Conservation (phyloP, 768 basidiomycete species). For the Phanerochaete carnosa region DNA sequence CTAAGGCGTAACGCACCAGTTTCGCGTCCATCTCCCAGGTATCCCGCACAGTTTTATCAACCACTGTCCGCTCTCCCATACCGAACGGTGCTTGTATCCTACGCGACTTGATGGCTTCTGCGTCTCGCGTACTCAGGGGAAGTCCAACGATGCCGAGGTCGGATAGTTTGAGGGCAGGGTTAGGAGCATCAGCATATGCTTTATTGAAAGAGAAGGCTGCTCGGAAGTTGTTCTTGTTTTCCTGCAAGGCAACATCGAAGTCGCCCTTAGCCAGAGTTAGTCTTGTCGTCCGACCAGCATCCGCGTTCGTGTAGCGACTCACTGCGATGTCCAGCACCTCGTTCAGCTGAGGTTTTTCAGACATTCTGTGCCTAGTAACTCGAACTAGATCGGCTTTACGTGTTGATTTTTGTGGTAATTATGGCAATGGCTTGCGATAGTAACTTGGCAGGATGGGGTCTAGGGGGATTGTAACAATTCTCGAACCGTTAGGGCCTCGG, state of each 20-base stretch:
- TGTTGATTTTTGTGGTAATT: too few species aligned
- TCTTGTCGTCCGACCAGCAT: too few species aligned
- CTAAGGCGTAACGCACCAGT: conserved; percentile 11
- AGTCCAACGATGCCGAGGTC: conserved; percentile 41
- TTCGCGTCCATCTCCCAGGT: conserved; percentile 49
- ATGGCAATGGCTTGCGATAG: too few species aligned
- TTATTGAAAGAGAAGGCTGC: conserved; percentile 23
- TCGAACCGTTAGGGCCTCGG: too few species aligned
- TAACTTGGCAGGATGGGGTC: too few species aligned
- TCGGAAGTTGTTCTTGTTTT: background rate
- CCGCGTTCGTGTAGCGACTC: too few species aligned
- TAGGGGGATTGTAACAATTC: too few species aligned
- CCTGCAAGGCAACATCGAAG: background rate
- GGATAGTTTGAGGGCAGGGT: conserved; percentile 37
- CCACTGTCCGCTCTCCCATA: conserved; percentile 38
- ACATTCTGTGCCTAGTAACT: too few species aligned
- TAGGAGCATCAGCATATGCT: conserved; percentile 31
- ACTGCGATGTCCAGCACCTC: too few species aligned
- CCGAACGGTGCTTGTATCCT: conserved; percentile 44
- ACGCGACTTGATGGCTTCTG: conserved; percentile 32
- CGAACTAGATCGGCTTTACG: too few species aligned
- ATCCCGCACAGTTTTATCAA: conserved; percentile 43
- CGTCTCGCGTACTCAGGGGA: conserved; percentile 39
- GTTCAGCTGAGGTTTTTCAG: too few species aligned
- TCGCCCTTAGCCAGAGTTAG: background rate